These are phyloP conservation scores for Trichoderma sp. DNA, from an alignment of 2,329 filamentous ascomycete species.

Conservation along the genomic window DNA sequence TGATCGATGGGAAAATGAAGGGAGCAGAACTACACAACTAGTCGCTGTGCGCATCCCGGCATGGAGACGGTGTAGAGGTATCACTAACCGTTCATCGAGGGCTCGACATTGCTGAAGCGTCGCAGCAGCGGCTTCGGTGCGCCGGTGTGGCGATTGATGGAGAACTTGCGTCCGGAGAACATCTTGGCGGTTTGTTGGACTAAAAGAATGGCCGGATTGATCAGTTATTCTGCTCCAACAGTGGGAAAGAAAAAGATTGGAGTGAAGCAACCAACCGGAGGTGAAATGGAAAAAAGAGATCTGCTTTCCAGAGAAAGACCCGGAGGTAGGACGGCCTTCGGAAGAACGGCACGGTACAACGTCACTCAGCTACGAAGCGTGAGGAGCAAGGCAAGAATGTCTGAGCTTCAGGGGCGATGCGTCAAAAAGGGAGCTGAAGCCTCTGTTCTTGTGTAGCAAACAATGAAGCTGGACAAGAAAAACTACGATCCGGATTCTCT, in stretches of 20 bases:
- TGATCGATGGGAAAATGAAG: background rate
- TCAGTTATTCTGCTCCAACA: background rate
- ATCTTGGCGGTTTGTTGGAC: slow-evolving; percentile 33
- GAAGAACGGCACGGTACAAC: slow-evolving; percentile 19
- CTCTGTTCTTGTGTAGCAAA: background rate
- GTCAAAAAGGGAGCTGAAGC: background rate
- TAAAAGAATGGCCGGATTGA: background rate
- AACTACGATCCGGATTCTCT: background rate
- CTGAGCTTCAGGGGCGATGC: slow-evolving; percentile 1
- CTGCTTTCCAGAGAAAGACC: background rate
- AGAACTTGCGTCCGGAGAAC: slow-evolving; percentile 62
- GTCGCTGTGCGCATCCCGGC: background rate
- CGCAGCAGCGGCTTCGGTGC: slow-evolving; percentile 53
- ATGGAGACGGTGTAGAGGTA: background rate
- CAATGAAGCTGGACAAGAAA: background rate
- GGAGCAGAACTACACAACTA: background rate
- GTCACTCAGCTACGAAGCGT: slow-evolving; percentile 14
- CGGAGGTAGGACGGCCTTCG: slow-evolving; percentile 9
- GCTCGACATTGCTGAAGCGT: slow-evolving; percentile 59
- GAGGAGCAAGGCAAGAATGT: slow-evolving; percentile 2
- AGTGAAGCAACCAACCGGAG: background rate
- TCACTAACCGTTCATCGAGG: slow-evolving; percentile 54
- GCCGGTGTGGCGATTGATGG: slow-evolving; percentile 65
- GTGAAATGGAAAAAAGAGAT: background rate
- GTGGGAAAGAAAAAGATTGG: background rate